Conservation (phyloP, 352 stramenopile species). For the Globisporangium middletonii region DNA sequence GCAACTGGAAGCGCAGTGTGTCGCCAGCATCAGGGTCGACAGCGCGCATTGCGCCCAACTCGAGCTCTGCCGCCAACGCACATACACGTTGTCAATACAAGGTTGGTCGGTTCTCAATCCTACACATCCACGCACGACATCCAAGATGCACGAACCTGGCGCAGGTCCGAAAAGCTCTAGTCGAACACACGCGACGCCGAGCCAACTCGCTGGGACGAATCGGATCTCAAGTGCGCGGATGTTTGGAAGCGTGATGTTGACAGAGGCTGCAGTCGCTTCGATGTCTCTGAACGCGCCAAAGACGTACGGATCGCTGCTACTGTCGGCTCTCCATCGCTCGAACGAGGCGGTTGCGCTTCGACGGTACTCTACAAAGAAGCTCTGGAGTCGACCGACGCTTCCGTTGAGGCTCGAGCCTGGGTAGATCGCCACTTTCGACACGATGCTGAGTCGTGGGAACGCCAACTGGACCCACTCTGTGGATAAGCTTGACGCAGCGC, state of each 20-base stretch:
- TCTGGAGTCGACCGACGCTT: conserved; percentile 1
- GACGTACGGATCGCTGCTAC: not conserved
- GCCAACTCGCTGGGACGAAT: conserved; percentile 36
- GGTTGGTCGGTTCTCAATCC: not conserved
- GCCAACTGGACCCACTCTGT: conserved; percentile 40
- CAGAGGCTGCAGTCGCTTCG: not conserved
- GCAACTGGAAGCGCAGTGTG: conserved; percentile 14
- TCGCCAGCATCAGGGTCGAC: conserved; percentile 8
- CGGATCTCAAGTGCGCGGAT: conserved; percentile 28
- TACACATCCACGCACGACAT: not conserved
- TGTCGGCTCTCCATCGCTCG: not conserved
- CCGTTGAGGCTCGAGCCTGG: conserved; percentile 18
- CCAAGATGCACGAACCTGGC: conserved; percentile 18
- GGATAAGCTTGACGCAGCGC: conserved; percentile 13
- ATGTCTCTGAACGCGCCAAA: conserved; percentile 3
- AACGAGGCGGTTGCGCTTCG: not conserved
- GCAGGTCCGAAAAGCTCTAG: conserved; percentile 43
- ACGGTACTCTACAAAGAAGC: conserved; percentile 5
- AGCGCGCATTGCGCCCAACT: not conserved
- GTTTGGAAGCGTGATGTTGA: conserved; percentile 14
- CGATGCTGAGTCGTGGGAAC: conserved; percentile 34
- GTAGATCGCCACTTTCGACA: conserved; percentile 26
- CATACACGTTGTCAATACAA: too few relatives aligned
- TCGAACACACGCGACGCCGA: conserved; percentile 25
- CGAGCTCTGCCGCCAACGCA: not conserved